These are phyloP conservation scores for Phytophthora aleatoria DNA, from an alignment of 352 stramenopile genomes.

Conservation along the genomic window DNA sequence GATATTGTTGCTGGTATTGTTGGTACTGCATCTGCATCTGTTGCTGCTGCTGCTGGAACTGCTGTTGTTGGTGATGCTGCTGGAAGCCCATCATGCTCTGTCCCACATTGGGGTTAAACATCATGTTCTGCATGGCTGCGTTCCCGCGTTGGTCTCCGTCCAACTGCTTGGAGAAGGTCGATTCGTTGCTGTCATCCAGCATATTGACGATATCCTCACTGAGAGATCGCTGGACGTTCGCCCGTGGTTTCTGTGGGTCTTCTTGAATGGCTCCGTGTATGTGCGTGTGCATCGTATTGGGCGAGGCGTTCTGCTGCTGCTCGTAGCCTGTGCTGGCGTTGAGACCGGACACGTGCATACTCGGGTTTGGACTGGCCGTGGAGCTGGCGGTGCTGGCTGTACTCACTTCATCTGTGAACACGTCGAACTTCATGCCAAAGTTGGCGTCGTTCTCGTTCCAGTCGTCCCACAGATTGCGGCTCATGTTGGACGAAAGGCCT, in stretches of 20 bases:
- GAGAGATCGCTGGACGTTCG: slow-evolving; percentile 56
- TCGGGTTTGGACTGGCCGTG: slow-evolving; percentile 30
- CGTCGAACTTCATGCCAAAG: slow-evolving; percentile 75
- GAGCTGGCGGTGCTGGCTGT: slow-evolving; percentile 34
- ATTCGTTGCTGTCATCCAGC: slow-evolving; percentile 60
- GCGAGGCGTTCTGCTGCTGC: slow-evolving; percentile 30
- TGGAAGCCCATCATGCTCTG: slow-evolving; percentile 24
- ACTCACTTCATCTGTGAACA: slow-evolving; percentile 57
- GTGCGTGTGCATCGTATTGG: slow-evolving; percentile 12
- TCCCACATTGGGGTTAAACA: slow-evolving; percentile 13
- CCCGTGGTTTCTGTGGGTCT: slow-evolving; percentile 35
- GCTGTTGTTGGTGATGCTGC: slow-evolving; percentile 18
- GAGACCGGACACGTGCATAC: slow-evolving; percentile 23
- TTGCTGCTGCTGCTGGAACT: slow-evolving; percentile 34
- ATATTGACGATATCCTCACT: slow-evolving; percentile 84
- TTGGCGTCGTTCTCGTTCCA: slow-evolving; percentile 83
- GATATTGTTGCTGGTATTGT: slow-evolving; percentile 25
- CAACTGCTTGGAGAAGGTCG: slow-evolving; percentile 38
- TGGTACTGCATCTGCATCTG: slow-evolving; percentile 36
- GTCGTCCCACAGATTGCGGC: slow-evolving; percentile 88
- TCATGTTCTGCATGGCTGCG: slow-evolving; percentile 30
- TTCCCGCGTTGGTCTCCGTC: slow-evolving; percentile 24
- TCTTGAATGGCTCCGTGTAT: slow-evolving; percentile 12
- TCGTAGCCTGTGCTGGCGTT: slow-evolving; percentile 17
- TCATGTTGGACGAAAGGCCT: slow-evolving; percentile 79